Conservation (phyloP, 208 protist genomes). For the Trypanosoma cruzi region DNA sequence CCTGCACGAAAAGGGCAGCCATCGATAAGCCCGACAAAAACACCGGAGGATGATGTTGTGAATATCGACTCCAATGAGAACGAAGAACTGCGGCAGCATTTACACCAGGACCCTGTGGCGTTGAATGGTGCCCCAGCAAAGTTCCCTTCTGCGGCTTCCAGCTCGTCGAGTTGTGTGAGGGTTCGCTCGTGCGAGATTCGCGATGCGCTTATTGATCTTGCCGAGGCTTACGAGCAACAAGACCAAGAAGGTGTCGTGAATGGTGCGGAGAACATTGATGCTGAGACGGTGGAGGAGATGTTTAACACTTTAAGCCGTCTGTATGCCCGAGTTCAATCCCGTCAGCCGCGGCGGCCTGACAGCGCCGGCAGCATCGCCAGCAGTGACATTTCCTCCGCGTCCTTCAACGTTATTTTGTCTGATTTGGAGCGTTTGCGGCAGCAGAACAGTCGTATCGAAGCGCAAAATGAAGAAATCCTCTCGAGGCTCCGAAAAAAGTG, state of each 20-base stretch:
- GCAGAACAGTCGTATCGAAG: slow-evolving; percentile 57
- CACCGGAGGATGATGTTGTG: slow-evolving; percentile 34
- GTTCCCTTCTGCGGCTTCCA: not conserved
- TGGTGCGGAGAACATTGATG: slow-evolving; percentile 24
- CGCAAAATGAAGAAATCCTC: slow-evolving; percentile 65
- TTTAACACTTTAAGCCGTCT: slow-evolving; percentile 31
- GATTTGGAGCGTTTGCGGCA: slow-evolving; percentile 52
- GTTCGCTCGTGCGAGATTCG: slow-evolving; percentile 26
- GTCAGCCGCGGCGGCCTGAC: slow-evolving; percentile 20
- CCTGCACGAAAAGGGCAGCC: slow-evolving; percentile 28
- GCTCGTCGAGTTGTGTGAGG: slow-evolving; percentile 10
- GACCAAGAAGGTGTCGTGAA: not conserved
- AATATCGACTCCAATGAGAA: slow-evolving; percentile 32
- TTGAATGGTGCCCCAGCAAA: not conserved
- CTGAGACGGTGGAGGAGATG: slow-evolving; percentile 31
- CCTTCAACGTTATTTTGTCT: slow-evolving; percentile 27
- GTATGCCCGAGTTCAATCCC: slow-evolving; percentile 40
- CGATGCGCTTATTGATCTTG: slow-evolving; percentile 20
- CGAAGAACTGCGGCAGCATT: slow-evolving; percentile 7
- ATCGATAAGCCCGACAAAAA: slow-evolving; percentile 17
- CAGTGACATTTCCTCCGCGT: slow-evolving; percentile 24
- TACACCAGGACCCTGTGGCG: slow-evolving; percentile 7
- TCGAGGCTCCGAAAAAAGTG: slow-evolving; percentile 17
- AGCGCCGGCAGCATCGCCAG: slow-evolving; percentile 22
- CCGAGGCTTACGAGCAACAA: slow-evolving; percentile 22